Conservation (phyloP, 495 filamentous ascomycete species). For the Podospora anserina region DNA sequence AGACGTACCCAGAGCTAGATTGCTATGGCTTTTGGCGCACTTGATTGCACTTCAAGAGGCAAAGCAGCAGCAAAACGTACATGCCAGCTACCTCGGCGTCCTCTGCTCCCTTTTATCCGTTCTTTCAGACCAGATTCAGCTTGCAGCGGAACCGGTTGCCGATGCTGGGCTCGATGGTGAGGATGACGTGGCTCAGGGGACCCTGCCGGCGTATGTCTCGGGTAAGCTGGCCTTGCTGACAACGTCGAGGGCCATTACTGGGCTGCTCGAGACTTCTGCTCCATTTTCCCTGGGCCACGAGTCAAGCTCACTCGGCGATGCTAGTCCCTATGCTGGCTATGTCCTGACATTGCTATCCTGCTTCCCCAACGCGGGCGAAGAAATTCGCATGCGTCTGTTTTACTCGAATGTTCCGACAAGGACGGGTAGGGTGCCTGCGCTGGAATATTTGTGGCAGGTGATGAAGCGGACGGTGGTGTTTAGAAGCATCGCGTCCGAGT, state of each 20-base stretch:
- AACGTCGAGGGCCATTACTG: conserved; percentile 40
- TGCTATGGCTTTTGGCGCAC: conserved; percentile 76
- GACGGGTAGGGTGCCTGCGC: conserved; percentile 56
- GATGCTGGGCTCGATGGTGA: conserved; percentile 16
- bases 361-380: conserved; percentile 79
- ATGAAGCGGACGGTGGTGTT: conserved; percentile 66
- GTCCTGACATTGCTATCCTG: conserved; percentile 80
- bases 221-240: conserved; percentile 36
- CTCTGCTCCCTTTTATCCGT: conserved; percentile 29
- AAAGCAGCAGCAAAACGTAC: conserved; percentile 25
- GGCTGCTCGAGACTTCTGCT: conserved; percentile 38
- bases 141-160: conserved; percentile 15
- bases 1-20: conserved; percentile 29
- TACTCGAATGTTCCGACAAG: conserved; percentile 65
- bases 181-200: conserved; percentile 10
- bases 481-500: conserved; percentile 50
- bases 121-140: conserved; percentile 1
- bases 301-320: conserved; percentile 49
- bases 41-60: conserved; percentile 70
- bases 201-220: conserved; percentile 34
- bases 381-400: conserved; percentile 95
- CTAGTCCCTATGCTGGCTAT: conserved; percentile 77
- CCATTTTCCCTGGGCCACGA: conserved; percentile 32
- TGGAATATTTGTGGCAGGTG: conserved; percentile 88
- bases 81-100: conserved; percentile 23